A percentile compares a stretch with the other conserved stretches of the same genome.
Conservation (phyloP, 2,329 filamentous ascomycete species). For the Leptographium flavum region DNA sequence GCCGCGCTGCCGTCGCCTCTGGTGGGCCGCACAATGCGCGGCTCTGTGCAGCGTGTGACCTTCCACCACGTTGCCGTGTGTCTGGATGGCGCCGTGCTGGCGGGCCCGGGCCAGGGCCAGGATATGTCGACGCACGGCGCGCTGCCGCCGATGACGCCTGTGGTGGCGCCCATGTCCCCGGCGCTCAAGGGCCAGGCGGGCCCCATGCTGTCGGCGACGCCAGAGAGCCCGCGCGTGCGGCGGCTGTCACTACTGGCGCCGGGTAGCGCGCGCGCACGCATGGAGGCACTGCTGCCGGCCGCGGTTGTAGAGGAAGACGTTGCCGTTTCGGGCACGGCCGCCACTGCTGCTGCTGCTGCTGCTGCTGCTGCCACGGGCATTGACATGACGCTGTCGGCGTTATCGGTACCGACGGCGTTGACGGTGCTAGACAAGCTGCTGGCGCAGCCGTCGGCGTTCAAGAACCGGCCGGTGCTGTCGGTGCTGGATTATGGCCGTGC, state of each 20-base stretch:
- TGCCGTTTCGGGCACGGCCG: not conserved
- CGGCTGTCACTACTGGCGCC: constrained; percentile 10
- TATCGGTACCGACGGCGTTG: constrained; percentile 5
- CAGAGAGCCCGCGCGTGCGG: constrained; percentile 19
- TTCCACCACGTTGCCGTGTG: constrained; percentile 64
- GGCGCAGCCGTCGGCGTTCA: constrained; percentile 65
- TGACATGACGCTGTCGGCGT: not conserved
- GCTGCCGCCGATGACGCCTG: constrained; percentile 33
- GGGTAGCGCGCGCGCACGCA: not conserved
- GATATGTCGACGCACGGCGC: constrained; percentile 61
- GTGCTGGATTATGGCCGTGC: constrained; percentile 80
- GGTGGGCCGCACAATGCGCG: constrained; percentile 51
- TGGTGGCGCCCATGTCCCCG: constrained; percentile 37
- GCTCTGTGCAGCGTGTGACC: constrained; percentile 58
- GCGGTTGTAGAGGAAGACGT: not conserved
- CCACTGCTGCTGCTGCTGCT: too few relatives aligned
- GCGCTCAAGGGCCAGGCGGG: constrained; percentile 35
- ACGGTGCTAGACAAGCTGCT: constrained; percentile 53
- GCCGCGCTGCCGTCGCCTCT: constrained; percentile 53
- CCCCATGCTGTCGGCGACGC: constrained; percentile 17
- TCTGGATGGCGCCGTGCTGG: constrained; percentile 51
- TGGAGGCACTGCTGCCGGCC: not conserved
- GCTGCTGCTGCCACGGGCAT: not conserved
- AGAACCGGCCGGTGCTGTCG: constrained; percentile 77
- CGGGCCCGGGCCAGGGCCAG: constrained; percentile 44